Conservation (phyloP, 2,329 filamentous ascomycete genomes). For the Ilyonectria robusta region DNA sequence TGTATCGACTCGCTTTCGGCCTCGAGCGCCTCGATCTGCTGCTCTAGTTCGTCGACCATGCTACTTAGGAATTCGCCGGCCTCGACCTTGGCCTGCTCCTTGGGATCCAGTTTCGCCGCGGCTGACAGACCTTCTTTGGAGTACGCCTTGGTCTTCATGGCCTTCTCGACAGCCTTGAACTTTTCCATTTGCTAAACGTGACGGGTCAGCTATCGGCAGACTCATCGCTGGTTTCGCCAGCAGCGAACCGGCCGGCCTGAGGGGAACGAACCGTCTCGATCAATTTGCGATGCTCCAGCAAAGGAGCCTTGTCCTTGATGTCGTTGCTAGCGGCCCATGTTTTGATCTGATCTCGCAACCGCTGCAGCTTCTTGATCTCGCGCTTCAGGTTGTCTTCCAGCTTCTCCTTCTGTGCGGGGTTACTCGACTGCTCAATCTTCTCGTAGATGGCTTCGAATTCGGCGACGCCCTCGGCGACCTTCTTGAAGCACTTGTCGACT, state of each 20-base stretch:
- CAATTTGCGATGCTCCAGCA: constrained; percentile 93
- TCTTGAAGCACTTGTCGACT: constrained; percentile 99
- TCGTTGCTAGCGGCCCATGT: constrained; percentile 99
- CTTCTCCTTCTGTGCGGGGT: constrained; percentile 97
- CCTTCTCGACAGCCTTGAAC: constrained; percentile 99
- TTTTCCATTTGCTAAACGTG: constrained; percentile 92
- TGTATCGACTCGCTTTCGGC: constrained; percentile 90
- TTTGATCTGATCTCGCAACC: constrained; percentile 98
- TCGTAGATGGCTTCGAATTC: constrained; percentile 97
- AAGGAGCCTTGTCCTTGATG: constrained; percentile 98
- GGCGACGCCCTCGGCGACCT: constrained; percentile 91
- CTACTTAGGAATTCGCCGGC: constrained; percentile 86
- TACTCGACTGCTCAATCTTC: constrained; percentile 94
- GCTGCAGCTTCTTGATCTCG: constrained; percentile 99
- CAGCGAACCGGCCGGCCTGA: constrained; percentile 16
- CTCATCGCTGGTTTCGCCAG: constrained; percentile 22
- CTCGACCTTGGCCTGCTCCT: constrained; percentile 94
- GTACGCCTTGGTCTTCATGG: constrained; percentile 99
- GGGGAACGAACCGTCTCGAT: constrained; percentile 88
- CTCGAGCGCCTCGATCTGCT: constrained; percentile 93
- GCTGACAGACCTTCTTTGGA: constrained; percentile 97
- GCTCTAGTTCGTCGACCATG: constrained; percentile 93
- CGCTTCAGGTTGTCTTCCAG: constrained; percentile 98
- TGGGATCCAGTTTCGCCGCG: constrained; percentile 94
- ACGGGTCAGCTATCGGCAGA: constrained; percentile 36